Evolutionary conservation across 2,329 filamentous ascomycete species (phyloP).

Genomic region (Dactylellina drechsleri): DNA sequence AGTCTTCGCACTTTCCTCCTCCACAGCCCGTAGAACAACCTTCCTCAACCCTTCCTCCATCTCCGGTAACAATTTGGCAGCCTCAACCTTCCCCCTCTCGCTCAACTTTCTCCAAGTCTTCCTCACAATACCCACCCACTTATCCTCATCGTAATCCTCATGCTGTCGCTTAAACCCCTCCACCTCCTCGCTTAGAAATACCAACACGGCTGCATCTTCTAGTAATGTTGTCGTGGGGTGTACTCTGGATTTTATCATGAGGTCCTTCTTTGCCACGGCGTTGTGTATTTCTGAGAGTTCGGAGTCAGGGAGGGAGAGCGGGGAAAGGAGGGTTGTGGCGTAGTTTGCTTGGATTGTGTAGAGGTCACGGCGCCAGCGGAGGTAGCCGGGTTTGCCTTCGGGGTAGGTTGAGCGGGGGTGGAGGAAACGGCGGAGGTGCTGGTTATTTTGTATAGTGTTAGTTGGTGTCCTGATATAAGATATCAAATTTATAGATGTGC

Average conservation of each 20-base stretch:
- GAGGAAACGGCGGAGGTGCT: conserved; percentile 48
- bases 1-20: conserved; percentile 25
- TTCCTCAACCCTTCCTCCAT: conserved; percentile 36
- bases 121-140: conserved; percentile 43
- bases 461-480: no score
- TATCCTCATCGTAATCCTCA: conserved; percentile 44
- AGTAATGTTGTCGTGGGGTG: conserved; percentile 33
- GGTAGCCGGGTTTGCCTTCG: conserved; percentile 39
- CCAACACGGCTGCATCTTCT: conserved; percentile 40
- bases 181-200: conserved; percentile 40
- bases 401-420: conserved; percentile 46
- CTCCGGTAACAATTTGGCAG: conserved; percentile 29
- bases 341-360: conserved; percentile 44
- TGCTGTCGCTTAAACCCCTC: conserved; percentile 40
- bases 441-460: not conserved
- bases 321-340: conserved; percentile 36
- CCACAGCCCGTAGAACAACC: conserved; percentile 28
- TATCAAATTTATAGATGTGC: no score
- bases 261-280: conserved; percentile 33
- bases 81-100: conserved; percentile 32
- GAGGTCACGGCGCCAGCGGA: conserved; percentile 48
- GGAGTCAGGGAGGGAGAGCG: conserved; percentile 17
- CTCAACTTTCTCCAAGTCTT: conserved; percentile 49
- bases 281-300: conserved; percentile 30
- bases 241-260: conserved; percentile 38